Evolutionary conservation across 257 asterid genomes (phyloP), one percentile per base, ranked within the genome.

Genomic region (Dorcoceras hygrometricum): DNA sequence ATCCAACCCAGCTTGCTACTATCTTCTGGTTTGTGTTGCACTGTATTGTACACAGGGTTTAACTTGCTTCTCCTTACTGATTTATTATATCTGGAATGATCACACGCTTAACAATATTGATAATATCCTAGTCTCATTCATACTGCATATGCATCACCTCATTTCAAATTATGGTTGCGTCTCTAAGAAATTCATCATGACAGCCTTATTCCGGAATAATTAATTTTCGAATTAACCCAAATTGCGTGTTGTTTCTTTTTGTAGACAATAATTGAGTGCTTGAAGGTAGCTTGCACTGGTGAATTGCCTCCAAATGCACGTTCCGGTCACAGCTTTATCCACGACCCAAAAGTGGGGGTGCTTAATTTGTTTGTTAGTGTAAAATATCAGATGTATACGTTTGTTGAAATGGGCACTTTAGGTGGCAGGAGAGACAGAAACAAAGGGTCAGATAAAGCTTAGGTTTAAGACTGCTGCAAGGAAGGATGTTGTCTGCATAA

Each of bases 381-480:
- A 36, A 59, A 53, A 10, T 0, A 34, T 19, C 23, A 11, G 16
- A 63, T 69, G 69, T 61, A 59, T 32, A 27, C 25, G 19, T 74
- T 48, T 67, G 63, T 26, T 65, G 67, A 36, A 20, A 64, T 63
- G 64, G 43, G 28, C 72, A 64, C 54, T 63, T 75, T 66, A 93
- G 99, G 97, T 90, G 80, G 96, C 99, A 3, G 97, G 97, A 70
- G 99, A 94, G 86, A 94, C 97, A 4, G 99, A 94, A 86, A 94
- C 99, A 18, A 94, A 94, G 73, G 97, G 96, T 58, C 99, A 94
- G 83, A 94, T 94, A 76, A 94, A 94, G 86, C 76, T 94, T 73
- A 85, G 99, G 86, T 94, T 94, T 73, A 90, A 90, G 81, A 94
- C 99, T 63, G 99, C 96, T 27, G 96, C 96, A 9, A 85, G 86